Evolutionary conservation across 257 asterid species (phyloP).

Genomic region (Vinca minor): DNA sequence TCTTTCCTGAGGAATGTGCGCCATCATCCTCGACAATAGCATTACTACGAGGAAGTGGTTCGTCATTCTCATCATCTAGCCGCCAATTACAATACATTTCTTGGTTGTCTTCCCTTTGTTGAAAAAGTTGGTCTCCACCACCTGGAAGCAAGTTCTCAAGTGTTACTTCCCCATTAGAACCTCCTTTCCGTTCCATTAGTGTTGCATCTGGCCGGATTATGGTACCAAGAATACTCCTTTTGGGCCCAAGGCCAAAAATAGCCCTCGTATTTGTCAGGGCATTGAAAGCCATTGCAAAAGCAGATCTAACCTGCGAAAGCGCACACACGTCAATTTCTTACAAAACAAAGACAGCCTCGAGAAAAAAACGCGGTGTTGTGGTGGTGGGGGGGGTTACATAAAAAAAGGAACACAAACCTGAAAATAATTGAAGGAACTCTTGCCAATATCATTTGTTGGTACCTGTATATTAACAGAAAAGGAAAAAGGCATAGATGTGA

Average conservation of each 20-base stretch:
- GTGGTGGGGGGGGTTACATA: neutral
- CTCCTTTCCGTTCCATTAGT: constrained; percentile 80
- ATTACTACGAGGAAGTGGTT: constrained; percentile 57
- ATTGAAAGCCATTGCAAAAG: constrained; percentile 76
- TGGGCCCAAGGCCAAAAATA: constrained; percentile 51
- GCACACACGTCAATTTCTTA: neutral
- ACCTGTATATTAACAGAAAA: constrained; percentile 43
- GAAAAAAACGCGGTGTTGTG: no score
- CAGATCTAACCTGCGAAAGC: constrained; percentile 67
- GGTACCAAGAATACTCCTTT: constrained; percentile 73
- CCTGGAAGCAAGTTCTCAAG: constrained; percentile 48
- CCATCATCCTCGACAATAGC: constrained; percentile 21
- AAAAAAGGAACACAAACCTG: constrained; percentile 33
- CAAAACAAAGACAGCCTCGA: no score
- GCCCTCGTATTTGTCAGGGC: constrained; percentile 54
- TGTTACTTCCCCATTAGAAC: constrained; percentile 42
- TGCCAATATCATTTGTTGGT: constrained; percentile 89
- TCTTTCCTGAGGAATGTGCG: constrained; percentile 27
- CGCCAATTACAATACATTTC: constrained; percentile 75
- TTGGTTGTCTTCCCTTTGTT: constrained; percentile 28
- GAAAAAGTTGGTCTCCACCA: constrained; percentile 44
- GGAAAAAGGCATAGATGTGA: neutral
- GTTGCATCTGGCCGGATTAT: constrained; percentile 76
- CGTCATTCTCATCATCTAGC: constrained; percentile 52
- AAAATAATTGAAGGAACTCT: constrained; percentile 80